phyloP scores from a whole-genome alignment of 192 early-diverging fungal genomes.

The Phycomyces nitens region DNA sequence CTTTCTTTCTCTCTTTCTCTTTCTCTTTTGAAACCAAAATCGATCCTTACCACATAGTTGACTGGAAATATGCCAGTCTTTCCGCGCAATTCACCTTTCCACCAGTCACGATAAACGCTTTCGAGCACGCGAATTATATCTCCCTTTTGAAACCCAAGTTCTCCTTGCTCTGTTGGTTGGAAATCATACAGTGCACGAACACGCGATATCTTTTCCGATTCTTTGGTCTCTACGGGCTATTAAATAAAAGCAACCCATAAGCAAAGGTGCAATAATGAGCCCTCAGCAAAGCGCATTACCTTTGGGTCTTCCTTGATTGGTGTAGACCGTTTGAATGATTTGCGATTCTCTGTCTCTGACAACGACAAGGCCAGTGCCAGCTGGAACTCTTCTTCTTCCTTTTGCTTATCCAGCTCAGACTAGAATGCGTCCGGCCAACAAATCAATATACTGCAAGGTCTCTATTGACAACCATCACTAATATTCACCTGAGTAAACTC shows the following conservation, averaged over 20 bases:
- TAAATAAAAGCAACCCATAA: no score
- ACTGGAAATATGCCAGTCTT: slow-evolving; percentile 93
- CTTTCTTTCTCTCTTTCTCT: no score
- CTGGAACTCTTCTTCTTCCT: slow-evolving; percentile 94
- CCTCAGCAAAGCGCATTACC: neutral
- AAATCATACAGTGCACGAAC: slow-evolving; percentile 96
- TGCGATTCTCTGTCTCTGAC: slow-evolving; percentile 55
- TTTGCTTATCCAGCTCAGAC: slow-evolving; percentile 75
- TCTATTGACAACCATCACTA: no score
- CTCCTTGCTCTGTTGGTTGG: slow-evolving; percentile 81
- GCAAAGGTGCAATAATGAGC: no score
- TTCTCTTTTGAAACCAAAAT: neutral
- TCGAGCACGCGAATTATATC: slow-evolving; percentile 91
- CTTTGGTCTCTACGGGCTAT: neutral
- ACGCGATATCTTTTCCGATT: slow-evolving; percentile 56
- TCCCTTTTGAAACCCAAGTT: slow-evolving; percentile 84
- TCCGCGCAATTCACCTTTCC: slow-evolving; percentile 90
- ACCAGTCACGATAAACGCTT: slow-evolving; percentile 97
- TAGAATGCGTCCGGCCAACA: no score
- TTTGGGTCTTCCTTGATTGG: slow-evolving; percentile 4
- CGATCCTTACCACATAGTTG: slow-evolving; percentile 80
- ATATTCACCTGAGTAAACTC: slow-evolving; percentile 50
- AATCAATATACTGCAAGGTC: no score
- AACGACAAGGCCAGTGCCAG: slow-evolving; percentile 88
- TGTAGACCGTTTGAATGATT: slow-evolving; percentile 9